Evolutionary conservation across 2,329 filamentous ascomycete genomes (phyloP), one percentile per base, ranked within the genome.

Genomic region (Microcyclospora pomicola): DNA sequence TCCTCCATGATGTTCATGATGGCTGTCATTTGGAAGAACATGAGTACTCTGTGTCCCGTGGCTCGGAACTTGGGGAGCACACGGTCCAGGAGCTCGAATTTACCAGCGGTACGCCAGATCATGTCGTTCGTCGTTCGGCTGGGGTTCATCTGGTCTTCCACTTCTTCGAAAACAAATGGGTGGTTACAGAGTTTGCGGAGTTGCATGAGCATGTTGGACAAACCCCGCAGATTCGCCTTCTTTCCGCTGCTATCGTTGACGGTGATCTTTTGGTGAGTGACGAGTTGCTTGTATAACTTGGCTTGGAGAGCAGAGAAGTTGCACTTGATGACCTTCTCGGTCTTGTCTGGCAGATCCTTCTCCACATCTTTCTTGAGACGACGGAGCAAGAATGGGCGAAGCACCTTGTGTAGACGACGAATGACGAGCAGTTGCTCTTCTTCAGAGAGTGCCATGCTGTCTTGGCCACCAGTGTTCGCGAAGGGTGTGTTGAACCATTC

Each of bases 1-100:
- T 98, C 91, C 53, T 98, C 91, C 91, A 98, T 96, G 55, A 98
- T 98, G 63, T 98, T 94, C 91, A 98, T 98, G 58, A 98, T 98
- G 44, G 93, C 87, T 3, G 91, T 98, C 91, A 98, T 98, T 61
- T 98, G 91, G 72, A 98, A 98, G 73, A 98, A 98, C 82, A 98
- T 96, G 59, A 98, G 71, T 19, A 96, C 86, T 62, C 91, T 82
- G 74, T 98, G 91, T 12, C 85, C 85, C 1, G 84, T 87, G 2
- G 73, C 78, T 50, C 83, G 75, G 62, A 98, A 96, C 64, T 98
- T 98, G 34, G 91, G 91, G 46, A 98, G 62, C 44, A 98, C 71
- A 36, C 91, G 75, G 59, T 98, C 91, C 16, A 98, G 71, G 24
- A 98, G 71, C 65, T 98, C 91, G 53, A 98, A 98, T 64, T 98